A percentile compares a stretch with the other conserved stretches of the same genome.
phyloP scores from a whole-genome alignment of 805 yeast species.

The Saccharomyces mikatae region DNA sequence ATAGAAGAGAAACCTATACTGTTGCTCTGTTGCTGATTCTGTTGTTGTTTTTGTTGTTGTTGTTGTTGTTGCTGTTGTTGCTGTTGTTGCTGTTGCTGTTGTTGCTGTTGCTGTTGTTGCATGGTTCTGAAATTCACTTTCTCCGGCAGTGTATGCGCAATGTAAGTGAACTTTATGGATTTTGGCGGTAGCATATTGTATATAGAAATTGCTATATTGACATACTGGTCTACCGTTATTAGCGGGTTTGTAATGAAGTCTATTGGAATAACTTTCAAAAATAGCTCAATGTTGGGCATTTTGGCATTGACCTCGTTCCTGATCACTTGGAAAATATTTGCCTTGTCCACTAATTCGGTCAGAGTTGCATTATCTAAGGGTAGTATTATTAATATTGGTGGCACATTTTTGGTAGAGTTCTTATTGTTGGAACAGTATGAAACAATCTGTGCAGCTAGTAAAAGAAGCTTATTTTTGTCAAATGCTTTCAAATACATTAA shows the following conservation, averaged over 20 bases:
- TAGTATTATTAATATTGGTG: constrained; percentile 24
- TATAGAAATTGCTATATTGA: constrained; percentile 43
- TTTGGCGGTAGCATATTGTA: constrained; percentile 45
- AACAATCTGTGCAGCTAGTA: constrained; percentile 41
- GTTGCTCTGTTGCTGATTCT: constrained; percentile 34
- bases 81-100: constrained; percentile 4
- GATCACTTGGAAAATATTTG: constrained; percentile 42
- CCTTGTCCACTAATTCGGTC: constrained; percentile 39
- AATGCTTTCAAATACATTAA: constrained; percentile 20
- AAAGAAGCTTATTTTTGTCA: constrained; percentile 40
- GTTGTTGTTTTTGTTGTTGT: constrained; percentile 1
- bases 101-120: constrained; percentile 13
- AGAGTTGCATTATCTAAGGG: constrained; percentile 25
- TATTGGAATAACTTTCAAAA: constrained; percentile 36
- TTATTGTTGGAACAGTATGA: constrained; percentile 27
- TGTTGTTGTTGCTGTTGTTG: constrained; percentile 24
- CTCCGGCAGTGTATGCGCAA: constrained; percentile 37
- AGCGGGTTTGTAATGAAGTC: constrained; percentile 33
- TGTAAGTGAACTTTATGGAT: constrained; percentile 28
- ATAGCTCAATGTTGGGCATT: constrained; percentile 23
- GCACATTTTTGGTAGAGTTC: constrained; percentile 21
- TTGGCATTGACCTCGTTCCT: constrained; percentile 29
- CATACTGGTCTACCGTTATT: constrained; percentile 24
- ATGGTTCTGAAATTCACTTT: constrained; percentile 39
- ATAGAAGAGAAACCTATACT: constrained; percentile 10